Conservation (phyloP, 352 stramenopile genomes). For the Phytophthora lateralis region DNA sequence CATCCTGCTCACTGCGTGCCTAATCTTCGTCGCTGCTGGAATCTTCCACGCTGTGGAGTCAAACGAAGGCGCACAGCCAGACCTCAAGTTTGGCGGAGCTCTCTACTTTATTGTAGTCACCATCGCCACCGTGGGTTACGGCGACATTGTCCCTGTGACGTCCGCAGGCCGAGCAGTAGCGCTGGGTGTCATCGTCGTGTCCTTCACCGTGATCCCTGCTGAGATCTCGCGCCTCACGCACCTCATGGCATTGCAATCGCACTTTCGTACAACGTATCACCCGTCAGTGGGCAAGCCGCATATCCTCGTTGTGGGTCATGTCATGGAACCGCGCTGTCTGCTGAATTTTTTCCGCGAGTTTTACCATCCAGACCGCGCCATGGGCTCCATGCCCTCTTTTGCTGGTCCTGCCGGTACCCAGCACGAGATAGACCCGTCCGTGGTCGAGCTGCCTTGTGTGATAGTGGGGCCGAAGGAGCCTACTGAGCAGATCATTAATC, state of each 20-base stretch:
- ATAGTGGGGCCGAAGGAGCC: conserved; percentile 62
- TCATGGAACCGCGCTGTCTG: conserved; percentile 53
- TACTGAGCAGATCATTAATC: conserved; percentile 50
- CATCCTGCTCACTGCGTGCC: conserved; percentile 63
- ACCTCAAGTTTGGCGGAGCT: conserved; percentile 56
- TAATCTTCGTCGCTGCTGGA: conserved; percentile 67
- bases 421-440: conserved; percentile 27
- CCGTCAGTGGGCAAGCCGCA: conserved; percentile 59
- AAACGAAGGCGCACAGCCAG: conserved; percentile 23
- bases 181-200: conserved; percentile 56
- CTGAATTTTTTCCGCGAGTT: conserved; percentile 71
- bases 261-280: conserved; percentile 64
- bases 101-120: conserved; percentile 72
- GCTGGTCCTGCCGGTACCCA: conserved; percentile 5
- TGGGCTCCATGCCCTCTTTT: conserved; percentile 26
- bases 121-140: conserved; percentile 61
- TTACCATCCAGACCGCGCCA: conserved; percentile 61
- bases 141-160: conserved; percentile 55
- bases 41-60: conserved; percentile 66
- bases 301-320: conserved; percentile 58
- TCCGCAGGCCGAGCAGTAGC: conserved; percentile 46
- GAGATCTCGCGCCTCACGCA: conserved; percentile 60
- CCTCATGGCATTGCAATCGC: conserved; percentile 66
- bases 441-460: conserved; percentile 56
- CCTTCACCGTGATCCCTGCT: conserved; percentile 60